phyloP scores from a whole-genome alignment of 306 rosid genomes.

The Fragaria iinumae region DNA sequence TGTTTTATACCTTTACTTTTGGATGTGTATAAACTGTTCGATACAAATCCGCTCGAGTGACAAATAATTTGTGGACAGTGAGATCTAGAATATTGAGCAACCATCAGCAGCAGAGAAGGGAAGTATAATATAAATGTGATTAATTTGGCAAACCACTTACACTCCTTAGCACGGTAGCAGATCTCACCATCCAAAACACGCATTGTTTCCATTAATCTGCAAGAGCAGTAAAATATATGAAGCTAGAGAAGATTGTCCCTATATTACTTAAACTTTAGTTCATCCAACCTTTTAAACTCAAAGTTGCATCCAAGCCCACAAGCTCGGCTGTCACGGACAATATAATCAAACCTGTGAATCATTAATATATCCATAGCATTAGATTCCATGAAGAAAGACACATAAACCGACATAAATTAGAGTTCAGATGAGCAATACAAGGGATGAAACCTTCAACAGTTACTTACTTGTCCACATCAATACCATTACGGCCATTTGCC shows the following conservation, averaged over 20 bases:
- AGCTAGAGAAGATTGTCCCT: slow-evolving; percentile 9
- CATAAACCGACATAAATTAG: slow-evolving; percentile 7
- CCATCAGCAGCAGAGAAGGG: slow-evolving; percentile 24
- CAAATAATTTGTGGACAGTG: slow-evolving; percentile 80
- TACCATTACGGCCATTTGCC: slow-evolving; percentile 97
- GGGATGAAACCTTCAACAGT: slow-evolving; percentile 2
- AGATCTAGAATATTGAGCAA: slow-evolving; percentile 57
- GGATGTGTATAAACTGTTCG: slow-evolving; percentile 90
- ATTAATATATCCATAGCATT: slow-evolving; percentile 27
- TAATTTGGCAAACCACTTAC: slow-evolving; percentile 48
- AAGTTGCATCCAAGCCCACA: slow-evolving; percentile 92
- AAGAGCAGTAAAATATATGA: slow-evolving; percentile 24
- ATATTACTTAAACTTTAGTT: slow-evolving; percentile 1
- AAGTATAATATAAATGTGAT: slow-evolving; percentile 9
- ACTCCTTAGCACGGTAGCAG: slow-evolving; percentile 81
- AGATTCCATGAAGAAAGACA: slow-evolving; percentile 5
- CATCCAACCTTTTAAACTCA: slow-evolving; percentile 65
- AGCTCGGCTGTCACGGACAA: slow-evolving; percentile 84
- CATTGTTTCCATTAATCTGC: slow-evolving; percentile 88
- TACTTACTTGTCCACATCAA: slow-evolving; percentile 96
- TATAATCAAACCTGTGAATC: slow-evolving; percentile 83
- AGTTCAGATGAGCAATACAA: slow-evolving; percentile 9
- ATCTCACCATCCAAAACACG: slow-evolving; percentile 88
- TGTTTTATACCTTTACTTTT: slow-evolving; percentile 73
- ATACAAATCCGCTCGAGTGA: slow-evolving; percentile 90